phyloP scores from a whole-genome alignment of 768 basidiomycete genomes.

The Boletellus sp. region DNA sequence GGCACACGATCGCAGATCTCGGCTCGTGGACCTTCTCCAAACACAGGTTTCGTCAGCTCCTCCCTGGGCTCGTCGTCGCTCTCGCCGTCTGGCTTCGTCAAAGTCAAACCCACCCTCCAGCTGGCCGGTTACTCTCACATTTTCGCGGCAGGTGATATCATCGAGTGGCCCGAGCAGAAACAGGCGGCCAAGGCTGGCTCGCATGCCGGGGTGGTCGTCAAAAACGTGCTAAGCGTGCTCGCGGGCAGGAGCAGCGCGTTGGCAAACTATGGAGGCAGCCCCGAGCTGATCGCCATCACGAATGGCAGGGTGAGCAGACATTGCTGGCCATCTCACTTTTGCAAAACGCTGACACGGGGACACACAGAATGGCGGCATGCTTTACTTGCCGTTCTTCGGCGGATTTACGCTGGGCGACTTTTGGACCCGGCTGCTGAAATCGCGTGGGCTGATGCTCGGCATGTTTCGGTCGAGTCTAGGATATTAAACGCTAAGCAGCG shows the following conservation, averaged over 20 bases:
- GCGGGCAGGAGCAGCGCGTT: conserved; percentile 30
- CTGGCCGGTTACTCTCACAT: conserved; percentile 47
- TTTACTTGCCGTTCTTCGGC: conserved; percentile 40
- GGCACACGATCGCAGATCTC: conserved; percentile 15
- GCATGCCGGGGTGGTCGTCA: conserved; percentile 44
- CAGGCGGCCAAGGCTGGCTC: conserved; percentile 43
- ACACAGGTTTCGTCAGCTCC: conserved; percentile 51
- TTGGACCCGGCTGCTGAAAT: conserved; percentile 41
- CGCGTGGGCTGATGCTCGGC: conserved; percentile 28
- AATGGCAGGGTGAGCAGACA: conserved; percentile 46
- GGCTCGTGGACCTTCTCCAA: conserved; percentile 38
- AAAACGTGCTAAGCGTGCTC: conserved; percentile 48
- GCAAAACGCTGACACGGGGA: background rate
- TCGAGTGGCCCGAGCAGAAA: conserved; percentile 63
- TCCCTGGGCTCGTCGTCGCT: conserved; percentile 40
- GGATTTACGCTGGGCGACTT: conserved; percentile 45
- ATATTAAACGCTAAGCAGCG: conserved; percentile 19
- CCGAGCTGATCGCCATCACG: conserved; percentile 53
- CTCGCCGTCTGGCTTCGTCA: conserved; percentile 41
- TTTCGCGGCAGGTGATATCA: conserved; percentile 65
- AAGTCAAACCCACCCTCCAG: conserved; percentile 56
- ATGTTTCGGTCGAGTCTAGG: conserved; percentile 29
- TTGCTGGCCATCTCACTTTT: background rate
- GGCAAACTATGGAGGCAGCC: conserved; percentile 46
- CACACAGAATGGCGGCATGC: conserved; percentile 37